These are phyloP conservation scores for Setomelanomma holmii DNA, from an alignment of 2,329 filamentous ascomycete genomes.

Conservation along the genomic window DNA sequence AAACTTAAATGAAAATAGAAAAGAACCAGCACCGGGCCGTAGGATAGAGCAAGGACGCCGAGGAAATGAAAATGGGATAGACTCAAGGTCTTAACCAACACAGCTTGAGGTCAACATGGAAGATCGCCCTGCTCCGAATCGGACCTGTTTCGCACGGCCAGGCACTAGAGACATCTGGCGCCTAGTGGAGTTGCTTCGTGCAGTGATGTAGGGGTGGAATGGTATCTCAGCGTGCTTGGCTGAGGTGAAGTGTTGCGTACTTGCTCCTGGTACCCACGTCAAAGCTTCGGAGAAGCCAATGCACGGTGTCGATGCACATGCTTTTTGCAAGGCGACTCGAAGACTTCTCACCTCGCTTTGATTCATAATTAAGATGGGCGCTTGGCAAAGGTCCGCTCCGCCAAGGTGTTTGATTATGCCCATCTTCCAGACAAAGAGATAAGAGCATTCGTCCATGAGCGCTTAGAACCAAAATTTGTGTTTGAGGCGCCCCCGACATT, in stretches of 20 bases:
- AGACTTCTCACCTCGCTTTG: constrained; percentile 26
- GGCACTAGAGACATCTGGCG: constrained; percentile 27
- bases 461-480: not conserved
- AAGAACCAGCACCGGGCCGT: constrained; percentile 35
- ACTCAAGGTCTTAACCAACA: constrained; percentile 34
- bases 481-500: too few relatives aligned
- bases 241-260: constrained; percentile 39
- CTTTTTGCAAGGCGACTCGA: constrained; percentile 25
- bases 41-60: constrained; percentile 21
- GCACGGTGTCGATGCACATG: constrained; percentile 26
- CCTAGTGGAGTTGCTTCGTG: constrained; percentile 30
- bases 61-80: constrained; percentile 14
- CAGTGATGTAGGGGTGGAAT: constrained; percentile 30
- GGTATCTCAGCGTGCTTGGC: constrained; percentile 38
- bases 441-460: constrained; percentile 12
- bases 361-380: constrained; percentile 15
- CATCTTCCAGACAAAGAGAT: constrained; percentile 9
- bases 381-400: constrained; percentile 32
- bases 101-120: constrained; percentile 25
- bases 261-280: constrained; percentile 39
- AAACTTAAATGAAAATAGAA: constrained; percentile 16
- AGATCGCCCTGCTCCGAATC: constrained; percentile 17
- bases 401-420: constrained; percentile 31
- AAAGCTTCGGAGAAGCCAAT: constrained; percentile 38
- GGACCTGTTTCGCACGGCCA: constrained; percentile 38